Percentiles rank a stretch among this genome's conserved stretches.
phyloP scores from a whole-genome alignment of 164 flowering plant species.

The Stephania cephalantha region DNA sequence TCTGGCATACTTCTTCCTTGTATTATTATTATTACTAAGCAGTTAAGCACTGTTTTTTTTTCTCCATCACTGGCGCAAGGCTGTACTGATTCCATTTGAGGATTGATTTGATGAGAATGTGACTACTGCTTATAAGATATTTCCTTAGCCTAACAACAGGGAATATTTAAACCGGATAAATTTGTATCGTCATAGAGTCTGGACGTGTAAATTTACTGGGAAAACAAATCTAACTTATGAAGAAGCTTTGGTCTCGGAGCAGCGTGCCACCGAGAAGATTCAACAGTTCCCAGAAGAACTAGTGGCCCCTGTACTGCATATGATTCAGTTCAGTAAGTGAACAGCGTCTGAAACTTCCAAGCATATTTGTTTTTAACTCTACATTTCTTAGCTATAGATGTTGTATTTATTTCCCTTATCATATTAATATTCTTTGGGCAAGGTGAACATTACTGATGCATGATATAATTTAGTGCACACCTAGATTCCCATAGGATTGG shows the following conservation, averaged over 20 bases:
- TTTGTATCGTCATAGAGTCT: constrained; percentile 70
- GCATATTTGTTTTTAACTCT: neutral
- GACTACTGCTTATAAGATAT: constrained; percentile 4
- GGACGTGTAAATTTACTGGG: constrained; percentile 88
- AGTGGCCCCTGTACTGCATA: constrained; percentile 50
- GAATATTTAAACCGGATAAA: constrained; percentile 70
- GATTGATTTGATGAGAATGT: neutral
- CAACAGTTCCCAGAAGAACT: constrained; percentile 71
- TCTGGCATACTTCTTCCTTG: neutral
- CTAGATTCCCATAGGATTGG: neutral
- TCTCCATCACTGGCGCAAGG: neutral
- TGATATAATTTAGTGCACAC: neutral
- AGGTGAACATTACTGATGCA: neutral
- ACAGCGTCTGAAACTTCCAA: neutral
- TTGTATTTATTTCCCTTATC: neutral
- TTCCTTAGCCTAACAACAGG: constrained; percentile 43
- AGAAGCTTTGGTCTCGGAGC: constrained; percentile 91
- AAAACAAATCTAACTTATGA: constrained; percentile 83
- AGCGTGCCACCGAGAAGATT: constrained; percentile 57
- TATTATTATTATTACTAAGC: too few relatives aligned
- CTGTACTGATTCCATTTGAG: neutral
- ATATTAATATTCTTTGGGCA: neutral
- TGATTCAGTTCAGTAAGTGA: constrained; percentile 74
- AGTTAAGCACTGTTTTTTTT: neutral
- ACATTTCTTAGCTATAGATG: constrained; percentile 1